Evolutionary conservation across 2,329 filamentous ascomycete genomes (phyloP).

Genomic region (Paraphoma chrysanthemicola): DNA sequence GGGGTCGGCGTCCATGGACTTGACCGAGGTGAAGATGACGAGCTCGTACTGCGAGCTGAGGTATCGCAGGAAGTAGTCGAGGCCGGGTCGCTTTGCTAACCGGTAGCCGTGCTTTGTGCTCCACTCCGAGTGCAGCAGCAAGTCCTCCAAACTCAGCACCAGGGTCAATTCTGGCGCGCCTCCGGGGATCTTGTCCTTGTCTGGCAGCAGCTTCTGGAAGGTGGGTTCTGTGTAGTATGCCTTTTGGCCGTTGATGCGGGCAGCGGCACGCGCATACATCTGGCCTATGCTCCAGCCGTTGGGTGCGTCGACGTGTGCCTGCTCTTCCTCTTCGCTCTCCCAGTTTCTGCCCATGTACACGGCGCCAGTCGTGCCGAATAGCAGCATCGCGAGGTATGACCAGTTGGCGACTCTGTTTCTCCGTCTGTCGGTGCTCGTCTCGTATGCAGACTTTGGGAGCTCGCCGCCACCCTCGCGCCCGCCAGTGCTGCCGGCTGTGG

Average conservation of each 20-base stretch:
- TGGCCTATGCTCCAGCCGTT: constrained; percentile 77
- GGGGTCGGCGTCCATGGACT: constrained; percentile 82
- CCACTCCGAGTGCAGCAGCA: constrained; percentile 96
- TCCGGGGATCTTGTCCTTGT: constrained; percentile 62
- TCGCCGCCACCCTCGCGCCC: constrained; percentile 68
- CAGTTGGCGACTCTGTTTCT: constrained; percentile 78
- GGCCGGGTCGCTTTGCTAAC: constrained; percentile 89
- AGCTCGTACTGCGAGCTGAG: constrained; percentile 98
- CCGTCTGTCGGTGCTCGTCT: constrained; percentile 87
- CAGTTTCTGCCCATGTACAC: constrained; percentile 88
- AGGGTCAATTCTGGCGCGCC: constrained; percentile 89
- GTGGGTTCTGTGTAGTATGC: constrained; percentile 96
- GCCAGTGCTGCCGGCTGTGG: constrained; percentile 49
- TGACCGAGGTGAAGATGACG: constrained; percentile 91
- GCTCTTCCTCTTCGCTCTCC: constrained; percentile 76
- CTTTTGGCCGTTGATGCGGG: constrained; percentile 76
- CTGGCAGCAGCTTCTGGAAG: constrained; percentile 90
- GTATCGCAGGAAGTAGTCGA: constrained; percentile 97
- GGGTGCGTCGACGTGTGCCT: constrained; percentile 72
- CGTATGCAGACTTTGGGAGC: constrained; percentile 79
- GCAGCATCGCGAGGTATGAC: constrained; percentile 69
- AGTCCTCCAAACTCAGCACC: constrained; percentile 89
- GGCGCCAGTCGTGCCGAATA: constrained; percentile 63
- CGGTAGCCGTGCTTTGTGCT: constrained; percentile 92
- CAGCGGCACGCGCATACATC: constrained; percentile 82